Base-by-base conservation (phyloP, 805 yeast genomes). In the Wickerhamiella domercqiae region DNA sequence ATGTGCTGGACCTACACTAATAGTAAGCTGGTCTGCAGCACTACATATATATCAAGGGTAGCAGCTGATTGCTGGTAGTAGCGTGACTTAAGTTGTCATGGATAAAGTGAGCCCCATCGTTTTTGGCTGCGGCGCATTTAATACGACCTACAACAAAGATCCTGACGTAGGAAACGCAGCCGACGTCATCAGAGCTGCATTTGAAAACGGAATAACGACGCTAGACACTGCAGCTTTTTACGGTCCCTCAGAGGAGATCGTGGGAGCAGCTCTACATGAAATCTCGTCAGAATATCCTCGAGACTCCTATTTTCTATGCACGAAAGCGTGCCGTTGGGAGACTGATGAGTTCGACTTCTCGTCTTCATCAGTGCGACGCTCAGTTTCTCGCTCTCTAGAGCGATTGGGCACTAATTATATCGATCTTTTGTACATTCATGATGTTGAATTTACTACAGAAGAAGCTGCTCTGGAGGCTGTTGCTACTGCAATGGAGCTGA, bases 141-240 rank as follows among this genome's bases (percentile, higher is more conserved):
- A 82, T 58, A 65, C 71, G 17, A 93, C 78, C 52, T 86, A 82
- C 63, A 71, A 78, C 43, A 71, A 65, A 7, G 68, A 79, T 48
- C 94, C 94, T 1, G 62, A 63, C 25, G 49, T 60, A 0, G 47
- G 81, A 30, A 78, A 82, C 1, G 65, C 75, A 7, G 61, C 58
- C 7, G 73, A 70, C 0, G 68, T 86, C 35, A 47, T 86, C 16
- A 52, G 60, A 34, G 49, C 55, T 11, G 90, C 86, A 0, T 75
- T 86, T 48, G 57, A 62, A 16, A 52, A 63, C 19, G 95, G 95
- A 0, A 61, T 82, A 42, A 68, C 66, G 33, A 90, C 93, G 1
- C 63, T 86, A 26, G 96, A 86, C 52, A 83, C 96, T 0, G 80
- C 95, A 0, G 95, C 96, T 3, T 84, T 81, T 59, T 86, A 86